Percentiles rank a stretch among this genome's conserved stretches.
These are phyloP conservation scores for Penicillium sp. DNA, from an alignment of 2,329 filamentous ascomycete species.

Conservation along the genomic window DNA sequence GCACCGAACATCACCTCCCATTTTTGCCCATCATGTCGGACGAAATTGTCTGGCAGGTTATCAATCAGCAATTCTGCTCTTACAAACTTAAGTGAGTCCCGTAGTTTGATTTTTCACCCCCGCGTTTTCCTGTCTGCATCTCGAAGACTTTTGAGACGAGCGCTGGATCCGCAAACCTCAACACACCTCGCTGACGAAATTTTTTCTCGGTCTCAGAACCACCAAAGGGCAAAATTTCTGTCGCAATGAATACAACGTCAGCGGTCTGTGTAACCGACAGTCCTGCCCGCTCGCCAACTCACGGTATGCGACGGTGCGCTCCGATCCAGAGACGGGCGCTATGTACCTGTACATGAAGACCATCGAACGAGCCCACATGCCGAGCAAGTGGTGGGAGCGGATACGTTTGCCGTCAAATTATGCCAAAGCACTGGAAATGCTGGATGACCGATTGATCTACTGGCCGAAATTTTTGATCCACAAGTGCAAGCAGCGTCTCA, in stretches of 20 bases:
- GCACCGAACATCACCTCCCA: conserved; percentile 16
- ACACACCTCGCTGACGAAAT: conserved; percentile 5
- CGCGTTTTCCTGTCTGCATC: conserved; percentile 1
- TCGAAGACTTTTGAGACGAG: neutral
- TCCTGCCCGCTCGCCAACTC: conserved; percentile 88
- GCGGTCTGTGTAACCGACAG: conserved; percentile 77
- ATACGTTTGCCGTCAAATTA: conserved; percentile 90
- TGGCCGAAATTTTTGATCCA: conserved; percentile 91
- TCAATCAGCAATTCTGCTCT: conserved; percentile 90
- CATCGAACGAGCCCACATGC: conserved; percentile 80
- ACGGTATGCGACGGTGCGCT: conserved; percentile 85
- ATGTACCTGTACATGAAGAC: conserved; percentile 98
- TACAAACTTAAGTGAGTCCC: conserved; percentile 79
- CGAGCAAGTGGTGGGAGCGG: conserved; percentile 89
- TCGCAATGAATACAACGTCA: conserved; percentile 88
- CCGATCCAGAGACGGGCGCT: conserved; percentile 71
- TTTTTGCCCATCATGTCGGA: conserved; percentile 58
- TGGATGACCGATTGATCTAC: conserved; percentile 82
- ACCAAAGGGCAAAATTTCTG: conserved; percentile 90
- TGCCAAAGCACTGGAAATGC: conserved; percentile 76
- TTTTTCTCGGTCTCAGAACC: conserved; percentile 49
- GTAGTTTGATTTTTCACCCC: neutral
- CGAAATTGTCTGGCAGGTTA: conserved; percentile 96
- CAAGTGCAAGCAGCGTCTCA: conserved; percentile 95
- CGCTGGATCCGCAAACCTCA: neutral